Conservation (phyloP, 2,329 filamentous ascomycete species). For the Claviceps digitariae region DNA sequence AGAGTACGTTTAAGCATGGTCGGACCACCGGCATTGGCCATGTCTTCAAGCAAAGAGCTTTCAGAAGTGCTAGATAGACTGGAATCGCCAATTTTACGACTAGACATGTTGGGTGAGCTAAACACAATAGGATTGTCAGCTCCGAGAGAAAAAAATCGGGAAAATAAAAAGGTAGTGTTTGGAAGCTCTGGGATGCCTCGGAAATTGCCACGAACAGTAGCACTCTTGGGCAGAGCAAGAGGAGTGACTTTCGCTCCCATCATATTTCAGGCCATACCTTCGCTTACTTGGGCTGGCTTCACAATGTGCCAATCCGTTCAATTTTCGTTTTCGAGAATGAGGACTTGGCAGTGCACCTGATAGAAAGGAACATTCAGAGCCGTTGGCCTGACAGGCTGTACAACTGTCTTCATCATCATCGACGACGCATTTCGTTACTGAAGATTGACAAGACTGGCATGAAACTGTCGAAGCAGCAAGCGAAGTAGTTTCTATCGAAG, state of each 20-base stretch:
- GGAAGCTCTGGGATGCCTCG: not conserved
- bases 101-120: constrained; percentile 42
- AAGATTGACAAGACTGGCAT: constrained; percentile 61
- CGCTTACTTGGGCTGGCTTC: constrained; percentile 47
- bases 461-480: constrained; percentile 33
- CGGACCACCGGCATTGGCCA: constrained; percentile 55
- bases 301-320: constrained; percentile 49
- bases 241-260: not conserved
- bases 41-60: constrained; percentile 52
- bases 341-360: constrained; percentile 41
- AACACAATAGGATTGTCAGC: constrained; percentile 8
- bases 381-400: constrained; percentile 64
- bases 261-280: constrained; percentile 41
- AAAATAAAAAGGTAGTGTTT: not conserved
- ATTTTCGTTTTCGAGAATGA: constrained; percentile 66
- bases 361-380: constrained; percentile 65
- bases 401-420: constrained; percentile 62
- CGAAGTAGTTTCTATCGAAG: constrained; percentile 36
- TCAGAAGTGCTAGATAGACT: constrained; percentile 48
- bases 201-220: not conserved
- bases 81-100: constrained; percentile 38
- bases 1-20: constrained; percentile 55
- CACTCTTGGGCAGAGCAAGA: not conserved
- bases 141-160: not conserved
- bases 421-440: constrained; percentile 64